These are phyloP conservation scores for Penicillium arizonense DNA, from an alignment of 495 filamentous ascomycete species.

Conservation along the genomic window DNA sequence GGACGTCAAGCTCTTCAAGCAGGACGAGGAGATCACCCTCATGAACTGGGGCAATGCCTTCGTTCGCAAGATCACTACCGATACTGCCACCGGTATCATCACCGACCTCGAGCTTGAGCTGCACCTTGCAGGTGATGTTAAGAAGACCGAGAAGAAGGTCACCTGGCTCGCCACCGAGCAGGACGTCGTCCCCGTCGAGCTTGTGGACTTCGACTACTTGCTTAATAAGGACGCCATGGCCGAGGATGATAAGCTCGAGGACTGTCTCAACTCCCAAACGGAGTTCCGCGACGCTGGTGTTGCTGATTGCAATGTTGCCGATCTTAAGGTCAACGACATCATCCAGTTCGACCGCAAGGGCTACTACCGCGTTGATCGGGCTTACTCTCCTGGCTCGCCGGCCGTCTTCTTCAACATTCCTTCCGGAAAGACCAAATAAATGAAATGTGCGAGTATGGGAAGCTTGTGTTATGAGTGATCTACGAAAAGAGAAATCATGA, in stretches of 20 bases:
- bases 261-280: slow-evolving; percentile 74
- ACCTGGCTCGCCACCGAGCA: slow-evolving; percentile 84
- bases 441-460: background rate
- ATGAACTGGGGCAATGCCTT: slow-evolving; percentile 97
- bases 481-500: slow-evolving; percentile 1
- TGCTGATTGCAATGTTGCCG: slow-evolving; percentile 77
- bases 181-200: slow-evolving; percentile 74
- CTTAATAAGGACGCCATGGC: slow-evolving; percentile 88
- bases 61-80: slow-evolving; percentile 68
- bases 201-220: slow-evolving; percentile 89
- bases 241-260: slow-evolving; percentile 77
- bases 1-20: slow-evolving; percentile 76
- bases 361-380: slow-evolving; percentile 76
- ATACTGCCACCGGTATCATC: slow-evolving; percentile 53
- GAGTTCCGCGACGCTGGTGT: slow-evolving; percentile 71
- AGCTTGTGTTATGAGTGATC: slow-evolving; percentile 4
- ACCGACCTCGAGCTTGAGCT: slow-evolving; percentile 72
- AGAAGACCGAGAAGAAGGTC: slow-evolving; percentile 92
- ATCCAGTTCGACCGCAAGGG: slow-evolving; percentile 94
- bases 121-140: slow-evolving; percentile 84
- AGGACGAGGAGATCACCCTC: slow-evolving; percentile 88
- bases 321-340: slow-evolving; percentile 77
- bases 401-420: slow-evolving; percentile 80
- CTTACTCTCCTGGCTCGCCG: slow-evolving; percentile 56
- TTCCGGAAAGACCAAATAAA: slow-evolving; percentile 59